These are phyloP conservation scores for Fusarium algeriense DNA, from an alignment of 2,329 filamentous ascomycete species.

Conservation along the genomic window DNA sequence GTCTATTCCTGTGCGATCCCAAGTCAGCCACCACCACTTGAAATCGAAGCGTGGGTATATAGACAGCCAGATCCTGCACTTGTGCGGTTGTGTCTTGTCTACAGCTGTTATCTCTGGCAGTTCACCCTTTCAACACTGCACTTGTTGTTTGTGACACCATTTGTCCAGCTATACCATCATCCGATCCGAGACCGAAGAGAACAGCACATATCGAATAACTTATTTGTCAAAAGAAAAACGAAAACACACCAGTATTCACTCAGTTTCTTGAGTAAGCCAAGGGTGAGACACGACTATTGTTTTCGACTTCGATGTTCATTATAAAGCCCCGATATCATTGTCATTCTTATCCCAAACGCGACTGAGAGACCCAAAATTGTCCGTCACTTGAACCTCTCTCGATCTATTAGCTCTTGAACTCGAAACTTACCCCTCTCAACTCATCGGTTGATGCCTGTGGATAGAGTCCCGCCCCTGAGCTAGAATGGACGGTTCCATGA, in stretches of 20 bases:
- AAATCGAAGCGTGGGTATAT: conserved; percentile 53
- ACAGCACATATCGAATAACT: conserved; percentile 18
- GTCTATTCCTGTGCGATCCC: conserved; percentile 47
- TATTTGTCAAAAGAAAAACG: conserved; percentile 16
- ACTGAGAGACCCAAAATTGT: neutral
- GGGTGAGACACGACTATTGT: conserved; percentile 39
- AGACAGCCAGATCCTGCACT: conserved; percentile 54
- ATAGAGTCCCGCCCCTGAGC: neutral
- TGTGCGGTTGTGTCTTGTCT: conserved; percentile 48
- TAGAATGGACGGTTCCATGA: neutral
- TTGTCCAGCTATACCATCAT: conserved; percentile 36
- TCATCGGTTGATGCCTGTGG: neutral
- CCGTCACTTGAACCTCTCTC: neutral
- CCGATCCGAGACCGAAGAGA: conserved; percentile 33
- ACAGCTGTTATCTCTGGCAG: conserved; percentile 40
- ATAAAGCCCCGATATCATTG: neutral
- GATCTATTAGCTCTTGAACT: neutral
- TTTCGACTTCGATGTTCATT: conserved; percentile 20
- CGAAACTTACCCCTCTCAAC: neutral
- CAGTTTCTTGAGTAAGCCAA: conserved; percentile 25
- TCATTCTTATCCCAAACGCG: conserved; percentile 1
- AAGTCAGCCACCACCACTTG: conserved; percentile 46
- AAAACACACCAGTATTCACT: conserved; percentile 2
- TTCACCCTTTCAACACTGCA: conserved; percentile 38
- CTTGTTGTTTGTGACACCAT: conserved; percentile 42